These are phyloP conservation scores for Boletus huronensis DNA, from an alignment of 768 basidiomycete species.

Conservation along the genomic window DNA sequence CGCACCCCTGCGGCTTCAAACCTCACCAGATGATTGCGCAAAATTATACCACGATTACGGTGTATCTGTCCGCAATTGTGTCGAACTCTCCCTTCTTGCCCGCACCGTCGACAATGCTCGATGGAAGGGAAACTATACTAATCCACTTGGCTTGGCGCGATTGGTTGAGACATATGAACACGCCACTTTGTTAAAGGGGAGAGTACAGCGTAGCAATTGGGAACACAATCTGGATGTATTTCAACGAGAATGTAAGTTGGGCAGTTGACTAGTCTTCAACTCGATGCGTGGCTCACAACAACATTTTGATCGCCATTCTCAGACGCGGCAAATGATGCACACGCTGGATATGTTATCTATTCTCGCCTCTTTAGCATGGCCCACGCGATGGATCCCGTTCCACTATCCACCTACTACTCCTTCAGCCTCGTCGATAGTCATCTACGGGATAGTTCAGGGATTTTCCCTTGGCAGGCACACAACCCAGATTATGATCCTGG, in stretches of 20 bases:
- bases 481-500: constrained; percentile 76
- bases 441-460: constrained; percentile 38
- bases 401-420: constrained; percentile 44
- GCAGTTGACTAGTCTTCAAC: not conserved
- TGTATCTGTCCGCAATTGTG: constrained; percentile 46
- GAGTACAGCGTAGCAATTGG: constrained; percentile 68
- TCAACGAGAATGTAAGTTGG: constrained; percentile 60
- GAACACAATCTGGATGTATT: constrained; percentile 41
- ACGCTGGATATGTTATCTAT: constrained; percentile 58
- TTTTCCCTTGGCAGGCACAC: constrained; percentile 45
- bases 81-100: constrained; percentile 70
- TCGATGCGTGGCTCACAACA: not conserved
- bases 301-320: constrained; percentile 8
- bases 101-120: constrained; percentile 63
- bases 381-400: constrained; percentile 30
- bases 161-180: constrained; percentile 61
- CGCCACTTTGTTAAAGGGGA: constrained; percentile 53
- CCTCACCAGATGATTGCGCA: constrained; percentile 56
- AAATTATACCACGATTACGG: constrained; percentile 54
- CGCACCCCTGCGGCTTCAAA: not conserved
- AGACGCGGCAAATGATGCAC: constrained; percentile 76
- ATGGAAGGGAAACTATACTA: constrained; percentile 71
- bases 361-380: constrained; percentile 44
- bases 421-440: constrained; percentile 52
- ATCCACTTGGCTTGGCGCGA: constrained; percentile 58